Base-by-base conservation (phyloP, 495 filamentous ascomycete species). In the Aspergillus nanangensis region DNA sequence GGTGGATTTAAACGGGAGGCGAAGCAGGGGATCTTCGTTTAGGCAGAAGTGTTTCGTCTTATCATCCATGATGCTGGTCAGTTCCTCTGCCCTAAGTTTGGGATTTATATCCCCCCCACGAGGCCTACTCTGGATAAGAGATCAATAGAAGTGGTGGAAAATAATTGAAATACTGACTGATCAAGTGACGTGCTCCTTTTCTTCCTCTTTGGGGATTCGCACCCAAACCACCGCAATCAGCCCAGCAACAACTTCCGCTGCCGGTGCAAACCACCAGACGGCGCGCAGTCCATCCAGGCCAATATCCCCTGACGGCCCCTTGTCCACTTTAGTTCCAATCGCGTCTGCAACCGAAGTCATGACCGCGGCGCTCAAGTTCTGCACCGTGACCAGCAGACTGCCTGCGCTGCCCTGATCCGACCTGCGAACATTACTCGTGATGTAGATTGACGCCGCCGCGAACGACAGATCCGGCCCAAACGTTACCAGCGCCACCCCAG, bases 251-350 rank as follows among this genome's bases (percentile, higher is more conserved):
- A 74, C 21, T 37, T 69, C 55, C 3, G 53, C 55, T 0, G 45
- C 66, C 25, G 75, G 48, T 1, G 60, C 68, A 52, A 76, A 73
- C 71, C 72, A 77, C 74, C 72, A 76, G 14, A 72, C 66, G 0
- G 70, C 67, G 21, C 58, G 58, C 15, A 76, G 35, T 3, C 74
- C 72, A 29, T 62, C 36, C n/a, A 76, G 50, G 0, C 66, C 70
- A 38, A 74, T 57, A 37, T 68, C 58, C 0, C 72, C 69, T 32
- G 56, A 43, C 0, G 62, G 53, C 0, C 56, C 46, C 20, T 39
- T 39, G 29, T 71, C 70, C 0, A 77, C 65, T n/a, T 59, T 59
- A 0, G 62, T 63, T 0, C 72, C 72, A 24, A 76, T 70, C 2
- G 68, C 65, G 51, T 74, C 72, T 0, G 65, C 67, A 0, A 75